Evolutionary conservation across 257 asterid genomes (phyloP).

Genomic region (Petrea volubilis): DNA sequence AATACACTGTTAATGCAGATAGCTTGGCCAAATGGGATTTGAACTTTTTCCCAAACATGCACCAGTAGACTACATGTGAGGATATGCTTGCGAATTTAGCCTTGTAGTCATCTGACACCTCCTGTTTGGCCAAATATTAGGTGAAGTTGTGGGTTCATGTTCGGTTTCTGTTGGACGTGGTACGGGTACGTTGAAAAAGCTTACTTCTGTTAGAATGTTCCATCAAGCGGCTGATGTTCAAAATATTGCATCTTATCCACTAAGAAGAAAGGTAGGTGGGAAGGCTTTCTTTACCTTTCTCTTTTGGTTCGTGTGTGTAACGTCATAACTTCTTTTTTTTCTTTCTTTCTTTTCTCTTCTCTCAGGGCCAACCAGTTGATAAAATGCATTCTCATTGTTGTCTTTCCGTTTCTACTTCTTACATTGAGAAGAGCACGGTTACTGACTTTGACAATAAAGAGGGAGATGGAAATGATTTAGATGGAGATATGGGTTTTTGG

Average conservation of each 20-base stretch:
- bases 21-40: not conserved
- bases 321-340: constrained; percentile 18
- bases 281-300: constrained; percentile 13
- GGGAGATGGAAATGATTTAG: constrained; percentile 48
- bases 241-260: constrained; percentile 57
- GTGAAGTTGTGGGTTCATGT: constrained; percentile 97
- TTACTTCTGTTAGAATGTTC: constrained; percentile 86
- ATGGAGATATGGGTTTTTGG: constrained; percentile 85
- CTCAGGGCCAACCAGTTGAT: constrained; percentile 63
- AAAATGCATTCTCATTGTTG: constrained; percentile 49
- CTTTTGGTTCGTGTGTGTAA: constrained; percentile 14
- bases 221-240: constrained; percentile 67
- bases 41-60: not conserved
- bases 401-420: constrained; percentile 74
- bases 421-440: constrained; percentile 71
- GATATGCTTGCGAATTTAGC: constrained; percentile 8
- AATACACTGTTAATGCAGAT: too few relatives aligned
- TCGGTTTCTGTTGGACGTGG: constrained; percentile 83
- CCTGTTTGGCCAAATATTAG: constrained; percentile 43
- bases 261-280: constrained; percentile 64
- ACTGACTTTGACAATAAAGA: constrained; percentile 48
- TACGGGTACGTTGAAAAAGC: constrained; percentile 61
- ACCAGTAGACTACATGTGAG: constrained; percentile 6
- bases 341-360: constrained; percentile 29
- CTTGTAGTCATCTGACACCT: constrained; percentile 28